Conservation (phyloP, 495 filamentous ascomycete genomes). For the Penicillium salamii region DNA sequence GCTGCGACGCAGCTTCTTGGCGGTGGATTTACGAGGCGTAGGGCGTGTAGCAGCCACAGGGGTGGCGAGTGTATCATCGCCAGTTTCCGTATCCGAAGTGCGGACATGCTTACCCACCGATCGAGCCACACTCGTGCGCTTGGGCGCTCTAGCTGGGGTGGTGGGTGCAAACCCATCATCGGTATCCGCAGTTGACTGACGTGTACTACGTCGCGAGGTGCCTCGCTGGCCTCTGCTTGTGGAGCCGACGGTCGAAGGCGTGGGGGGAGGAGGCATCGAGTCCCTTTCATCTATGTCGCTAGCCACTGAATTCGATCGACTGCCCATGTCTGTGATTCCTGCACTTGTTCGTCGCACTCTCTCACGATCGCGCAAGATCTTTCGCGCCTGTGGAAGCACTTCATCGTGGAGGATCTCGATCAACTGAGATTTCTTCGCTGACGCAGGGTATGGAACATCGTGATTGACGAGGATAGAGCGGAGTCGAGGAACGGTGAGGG, state of each 20-base stretch:
- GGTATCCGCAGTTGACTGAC: slow-evolving; percentile 35
- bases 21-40: slow-evolving; percentile 41
- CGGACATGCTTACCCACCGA: slow-evolving; percentile 54
- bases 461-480: slow-evolving; percentile 87
- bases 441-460: slow-evolving; percentile 76
- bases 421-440: slow-evolving; percentile 85
- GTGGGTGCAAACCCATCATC: slow-evolving; percentile 30
- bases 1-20: slow-evolving; percentile 52
- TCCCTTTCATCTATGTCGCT: slow-evolving; percentile 43
- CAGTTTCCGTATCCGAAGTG: slow-evolving; percentile 48
- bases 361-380: slow-evolving; percentile 69
- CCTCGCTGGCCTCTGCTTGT: slow-evolving; percentile 42
- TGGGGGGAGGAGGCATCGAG: slow-evolving; percentile 46
- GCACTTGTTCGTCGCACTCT: slow-evolving; percentile 74
- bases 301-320: slow-evolving; percentile 48
- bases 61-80: slow-evolving; percentile 36
- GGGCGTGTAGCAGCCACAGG: slow-evolving; percentile 27
- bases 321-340: slow-evolving; percentile 80
- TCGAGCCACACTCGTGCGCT: slow-evolving; percentile 31
- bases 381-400: slow-evolving; percentile 71
- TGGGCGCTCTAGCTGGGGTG: slow-evolving; percentile 27
- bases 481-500: slow-evolving; percentile 79
- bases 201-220: slow-evolving; percentile 37
- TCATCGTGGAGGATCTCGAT: slow-evolving; percentile 78
- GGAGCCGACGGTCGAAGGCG: slow-evolving; percentile 42